These are phyloP conservation scores for Cyclocybe aegerita DNA, from an alignment of 768 basidiomycete genomes.

Conservation along the genomic window DNA sequence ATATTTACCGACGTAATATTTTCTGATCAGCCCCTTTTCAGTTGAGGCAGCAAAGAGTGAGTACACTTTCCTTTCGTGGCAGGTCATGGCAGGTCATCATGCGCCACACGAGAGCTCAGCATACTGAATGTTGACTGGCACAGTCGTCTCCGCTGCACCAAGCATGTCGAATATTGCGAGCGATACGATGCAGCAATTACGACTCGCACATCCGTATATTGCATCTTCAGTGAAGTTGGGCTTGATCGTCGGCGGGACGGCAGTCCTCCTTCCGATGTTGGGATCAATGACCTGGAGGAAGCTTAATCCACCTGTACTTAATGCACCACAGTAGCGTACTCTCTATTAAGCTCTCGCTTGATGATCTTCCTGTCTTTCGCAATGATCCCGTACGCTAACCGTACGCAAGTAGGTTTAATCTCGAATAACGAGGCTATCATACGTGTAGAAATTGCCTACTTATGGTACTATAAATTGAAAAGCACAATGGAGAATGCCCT, in stretches of 20 bases:
- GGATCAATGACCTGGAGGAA: slow-evolving; percentile 24
- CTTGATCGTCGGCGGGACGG: slow-evolving; percentile 26
- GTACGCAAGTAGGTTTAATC: too few species aligned
- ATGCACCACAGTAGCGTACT: too few species aligned
- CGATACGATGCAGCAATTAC: slow-evolving; percentile 16
- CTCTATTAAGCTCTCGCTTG: too few species aligned
- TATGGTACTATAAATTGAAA: too few species aligned
- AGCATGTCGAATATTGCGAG: slow-evolving; percentile 9
- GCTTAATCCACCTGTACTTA: not conserved
- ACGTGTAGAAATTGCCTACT: too few species aligned
- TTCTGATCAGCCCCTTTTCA: slow-evolving; percentile 2
- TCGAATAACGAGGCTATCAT: too few species aligned
- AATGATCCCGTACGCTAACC: too few species aligned
- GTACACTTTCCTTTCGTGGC: not conserved
- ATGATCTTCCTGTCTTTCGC: too few species aligned
- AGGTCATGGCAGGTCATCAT: not conserved
- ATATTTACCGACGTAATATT: not conserved
- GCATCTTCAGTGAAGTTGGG: slow-evolving; percentile 23
- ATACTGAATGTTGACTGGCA: not conserved
- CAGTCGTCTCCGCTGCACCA: slow-evolving; percentile 10
- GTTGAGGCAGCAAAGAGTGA: slow-evolving; percentile 19
- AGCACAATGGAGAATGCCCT: too few species aligned
- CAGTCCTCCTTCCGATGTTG: slow-evolving; percentile 23
- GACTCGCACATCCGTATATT: slow-evolving; percentile 24
- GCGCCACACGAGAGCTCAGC: not conserved